Conservation (phyloP, 805 yeast genomes). For the Yarrowia sp. region DNA sequence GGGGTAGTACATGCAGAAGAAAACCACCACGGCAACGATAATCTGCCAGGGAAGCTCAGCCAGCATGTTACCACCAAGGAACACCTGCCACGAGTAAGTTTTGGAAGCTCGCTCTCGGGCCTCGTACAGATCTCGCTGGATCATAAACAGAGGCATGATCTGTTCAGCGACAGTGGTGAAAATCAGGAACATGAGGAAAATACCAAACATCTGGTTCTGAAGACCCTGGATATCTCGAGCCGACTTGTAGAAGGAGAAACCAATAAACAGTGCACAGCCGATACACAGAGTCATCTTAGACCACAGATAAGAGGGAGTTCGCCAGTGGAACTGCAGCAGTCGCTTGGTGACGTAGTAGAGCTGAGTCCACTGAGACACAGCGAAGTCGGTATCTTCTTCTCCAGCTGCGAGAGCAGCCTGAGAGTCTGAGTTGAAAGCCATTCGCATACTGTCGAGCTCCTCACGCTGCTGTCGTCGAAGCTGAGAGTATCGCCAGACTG, state of each 20-base stretch:
- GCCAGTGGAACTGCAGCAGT: slow-evolving; percentile 59
- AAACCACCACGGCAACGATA: slow-evolving; percentile 58
- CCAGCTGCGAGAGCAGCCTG: slow-evolving; percentile 36
- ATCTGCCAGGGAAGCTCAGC: slow-evolving; percentile 68
- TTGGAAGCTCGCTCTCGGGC: slow-evolving; percentile 71
- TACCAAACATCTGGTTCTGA: slow-evolving; percentile 77
- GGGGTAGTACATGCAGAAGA: slow-evolving; percentile 64
- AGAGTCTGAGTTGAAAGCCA: slow-evolving; percentile 47
- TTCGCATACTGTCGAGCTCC: slow-evolving; percentile 60
- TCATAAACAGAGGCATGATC: slow-evolving; percentile 56
- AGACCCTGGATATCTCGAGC: slow-evolving; percentile 60
- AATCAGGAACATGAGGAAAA: slow-evolving; percentile 63
- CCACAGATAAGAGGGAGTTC: slow-evolving; percentile 60
- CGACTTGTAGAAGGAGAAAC: slow-evolving; percentile 67
- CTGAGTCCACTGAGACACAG: slow-evolving; percentile 42
- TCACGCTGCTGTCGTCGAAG: slow-evolving; percentile 56
- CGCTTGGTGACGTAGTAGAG: slow-evolving; percentile 47
- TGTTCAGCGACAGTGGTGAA: slow-evolving; percentile 59
- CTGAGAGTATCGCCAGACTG: slow-evolving; percentile 70
- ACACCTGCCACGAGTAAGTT: slow-evolving; percentile 64
- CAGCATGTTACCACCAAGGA: slow-evolving; percentile 58
- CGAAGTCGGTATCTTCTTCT: slow-evolving; percentile 44
- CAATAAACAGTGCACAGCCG: slow-evolving; percentile 57
- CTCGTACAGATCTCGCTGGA: slow-evolving; percentile 62
- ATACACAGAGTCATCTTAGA: slow-evolving; percentile 53